Evolutionary conservation across 148 eudicot species (phyloP).

Genomic region (Rheum nobile): DNA sequence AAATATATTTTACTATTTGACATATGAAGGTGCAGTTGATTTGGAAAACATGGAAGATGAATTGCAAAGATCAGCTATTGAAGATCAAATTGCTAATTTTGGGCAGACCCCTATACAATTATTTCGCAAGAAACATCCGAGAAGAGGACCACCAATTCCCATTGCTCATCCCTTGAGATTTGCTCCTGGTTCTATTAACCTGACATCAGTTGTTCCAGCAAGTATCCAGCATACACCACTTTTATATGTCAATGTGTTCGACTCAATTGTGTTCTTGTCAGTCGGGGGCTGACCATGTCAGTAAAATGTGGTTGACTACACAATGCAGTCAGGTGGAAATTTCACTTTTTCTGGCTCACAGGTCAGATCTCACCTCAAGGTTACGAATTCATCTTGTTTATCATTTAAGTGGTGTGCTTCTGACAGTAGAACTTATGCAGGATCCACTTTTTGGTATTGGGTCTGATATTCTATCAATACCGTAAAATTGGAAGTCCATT

Average conservation of each 20-base stretch:
- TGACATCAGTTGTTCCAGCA: constrained; percentile 71
- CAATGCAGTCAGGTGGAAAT: constrained; percentile 97
- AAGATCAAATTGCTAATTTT: constrained; percentile 97
- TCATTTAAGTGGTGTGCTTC: not conserved
- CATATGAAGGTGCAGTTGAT: constrained; percentile 96
- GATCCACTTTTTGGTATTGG: constrained; percentile 93
- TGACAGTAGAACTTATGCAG: constrained; percentile 27
- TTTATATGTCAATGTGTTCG: constrained; percentile 47
- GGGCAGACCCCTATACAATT: constrained; percentile 99
- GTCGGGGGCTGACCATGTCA: constrained; percentile 62
- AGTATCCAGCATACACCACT: constrained; percentile 50
- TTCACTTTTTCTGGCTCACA: constrained; percentile 94
- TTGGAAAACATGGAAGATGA: constrained; percentile 87
- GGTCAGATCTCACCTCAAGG: constrained; percentile 23
- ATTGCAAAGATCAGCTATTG: constrained; percentile 84
- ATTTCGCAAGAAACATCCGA: constrained; percentile 85
- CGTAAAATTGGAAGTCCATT: constrained; percentile 89
- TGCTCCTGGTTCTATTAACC: constrained; percentile 81
- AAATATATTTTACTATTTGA: constrained; percentile 87
- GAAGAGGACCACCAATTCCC: constrained; percentile 98
- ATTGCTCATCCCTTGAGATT: constrained; percentile 93
- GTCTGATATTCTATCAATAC: constrained; percentile 66
- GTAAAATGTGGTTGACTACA: constrained; percentile 95
- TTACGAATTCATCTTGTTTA: not conserved
- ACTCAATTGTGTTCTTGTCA: constrained; percentile 59